These are phyloP conservation scores for Diaporthe longicolla DNA, from an alignment of 2,329 filamentous ascomycete genomes.

Conservation along the genomic window DNA sequence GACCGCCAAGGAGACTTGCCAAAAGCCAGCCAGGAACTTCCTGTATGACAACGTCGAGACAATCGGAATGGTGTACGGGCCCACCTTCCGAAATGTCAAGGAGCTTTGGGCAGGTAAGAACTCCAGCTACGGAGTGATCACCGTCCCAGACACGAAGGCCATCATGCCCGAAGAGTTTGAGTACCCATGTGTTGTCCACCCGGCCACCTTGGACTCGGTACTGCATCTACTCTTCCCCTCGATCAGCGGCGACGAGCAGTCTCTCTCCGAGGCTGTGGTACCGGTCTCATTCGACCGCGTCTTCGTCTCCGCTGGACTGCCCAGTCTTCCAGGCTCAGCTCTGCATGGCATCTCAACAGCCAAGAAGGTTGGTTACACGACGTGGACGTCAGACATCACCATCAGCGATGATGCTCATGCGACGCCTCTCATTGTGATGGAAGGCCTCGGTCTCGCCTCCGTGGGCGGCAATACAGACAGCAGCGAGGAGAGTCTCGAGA, in stretches of 20 bases:
- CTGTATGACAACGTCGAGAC: constrained; percentile 29
- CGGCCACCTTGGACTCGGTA: constrained; percentile 7
- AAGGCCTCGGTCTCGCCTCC: constrained; percentile 17
- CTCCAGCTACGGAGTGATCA: constrained; percentile 12
- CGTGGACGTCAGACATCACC: constrained; percentile 5
- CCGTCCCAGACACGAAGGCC: constrained; percentile 16
- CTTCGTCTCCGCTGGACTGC: constrained; percentile 24
- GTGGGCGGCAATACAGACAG: constrained; percentile 14
- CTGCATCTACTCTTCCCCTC: constrained; percentile 32
- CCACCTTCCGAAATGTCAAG: constrained; percentile 23
- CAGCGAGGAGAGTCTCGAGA: background rate
- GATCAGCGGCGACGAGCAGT: constrained; percentile 17
- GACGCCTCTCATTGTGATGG: constrained; percentile 14
- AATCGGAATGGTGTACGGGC: constrained; percentile 13
- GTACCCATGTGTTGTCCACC: constrained; percentile 29
- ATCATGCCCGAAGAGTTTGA: constrained; percentile 22
- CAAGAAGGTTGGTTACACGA: constrained; percentile 33
- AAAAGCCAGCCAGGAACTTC: constrained; percentile 20
- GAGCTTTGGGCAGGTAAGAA: constrained; percentile 8
- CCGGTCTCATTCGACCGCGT: constrained; percentile 34
- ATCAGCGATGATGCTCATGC: background rate
- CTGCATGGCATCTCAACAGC: constrained; percentile 18
- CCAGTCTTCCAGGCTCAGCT: background rate
- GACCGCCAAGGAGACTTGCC: constrained; percentile 1
- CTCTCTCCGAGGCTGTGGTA: constrained; percentile 21